Evolutionary conservation across 2,329 filamentous ascomycete genomes (phyloP).

Genomic region (Cercospora zeina): DNA sequence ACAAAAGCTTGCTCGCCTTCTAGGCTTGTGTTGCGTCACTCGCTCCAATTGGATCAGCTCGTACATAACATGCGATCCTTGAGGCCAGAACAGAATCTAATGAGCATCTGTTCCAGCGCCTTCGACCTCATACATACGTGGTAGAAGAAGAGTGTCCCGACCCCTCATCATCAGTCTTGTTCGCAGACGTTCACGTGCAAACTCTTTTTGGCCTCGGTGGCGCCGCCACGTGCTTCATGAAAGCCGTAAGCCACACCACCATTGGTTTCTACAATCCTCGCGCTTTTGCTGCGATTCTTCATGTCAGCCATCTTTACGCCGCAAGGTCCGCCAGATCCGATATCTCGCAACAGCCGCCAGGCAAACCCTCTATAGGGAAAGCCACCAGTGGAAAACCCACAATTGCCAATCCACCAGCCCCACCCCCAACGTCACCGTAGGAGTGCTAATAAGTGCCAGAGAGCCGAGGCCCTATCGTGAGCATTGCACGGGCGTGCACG

Average conservation of each 20-base stretch:
- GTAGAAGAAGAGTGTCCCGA: neutral
- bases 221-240: neutral
- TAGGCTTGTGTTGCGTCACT: neutral
- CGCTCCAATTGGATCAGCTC: neutral
- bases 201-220: neutral
- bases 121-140: constrained; percentile 4
- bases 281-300: neutral
- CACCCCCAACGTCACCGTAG: too few relatives aligned
- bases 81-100: neutral
- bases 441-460: too few relatives aligned
- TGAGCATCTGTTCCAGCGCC: neutral
- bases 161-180: neutral
- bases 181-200: neutral
- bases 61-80: neutral
- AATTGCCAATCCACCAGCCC: too few relatives aligned
- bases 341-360: neutral
- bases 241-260: neutral
- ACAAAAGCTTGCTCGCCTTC: constrained; percentile 1
- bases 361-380: too few relatives aligned
- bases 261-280: neutral
- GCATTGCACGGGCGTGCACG: too few relatives aligned
- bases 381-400: too few relatives aligned
- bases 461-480: too few relatives aligned
- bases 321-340: neutral
- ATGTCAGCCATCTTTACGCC: neutral